Evolutionary conservation across 345 rosid species (phyloP), one percentile per base, ranked within the genome.

Genomic region (Trapa incisa): DNA sequence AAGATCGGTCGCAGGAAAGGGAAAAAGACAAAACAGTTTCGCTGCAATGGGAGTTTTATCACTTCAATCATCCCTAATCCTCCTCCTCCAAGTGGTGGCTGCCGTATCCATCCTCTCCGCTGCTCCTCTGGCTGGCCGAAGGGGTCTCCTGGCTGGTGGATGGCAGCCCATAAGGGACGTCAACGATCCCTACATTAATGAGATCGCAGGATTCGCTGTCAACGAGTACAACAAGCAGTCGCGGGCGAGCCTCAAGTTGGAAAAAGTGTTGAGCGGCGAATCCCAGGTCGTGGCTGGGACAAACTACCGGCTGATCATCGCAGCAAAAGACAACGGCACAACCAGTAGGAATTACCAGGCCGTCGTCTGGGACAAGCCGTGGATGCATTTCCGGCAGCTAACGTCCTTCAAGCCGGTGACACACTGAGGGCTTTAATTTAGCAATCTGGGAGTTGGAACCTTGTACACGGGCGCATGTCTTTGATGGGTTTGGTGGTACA

Each of bases 131-230:
- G 82, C 84, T 0, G 79, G 81, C 43, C 43, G 43, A 41, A 41
- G 43, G 43, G 43, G 43, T 41, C 1, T 8, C 43, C 43, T 41
- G n/a, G 3, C 36, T 3, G 82, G 86, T 0, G 79, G 81, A 0
- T 85, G 90, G 88, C 60, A 6, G 66, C 87, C 86, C 42, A 85
- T 87, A 48, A 53, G 62, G 69, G 54, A 82, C 65, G 41, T 70
- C 5, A 72, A 48, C 2, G 83, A 81, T 15, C 56, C 74, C 11
- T 78, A 82, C 58, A 81, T 87, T 47, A 38, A 47, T 13, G 79
- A 78, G 71, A 68, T 82, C 45, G 94, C 74, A 0, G 6, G 79
- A 9, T 81, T 78, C 53, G 80, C 86, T 1, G 87, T 80, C 35
- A 14, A 71, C 37, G 79, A 77, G 60, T 22, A 82, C 79, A 43